Conservation (phyloP, 1,284 basidiomycete genomes). For the Chalciporus sp. region DNA sequence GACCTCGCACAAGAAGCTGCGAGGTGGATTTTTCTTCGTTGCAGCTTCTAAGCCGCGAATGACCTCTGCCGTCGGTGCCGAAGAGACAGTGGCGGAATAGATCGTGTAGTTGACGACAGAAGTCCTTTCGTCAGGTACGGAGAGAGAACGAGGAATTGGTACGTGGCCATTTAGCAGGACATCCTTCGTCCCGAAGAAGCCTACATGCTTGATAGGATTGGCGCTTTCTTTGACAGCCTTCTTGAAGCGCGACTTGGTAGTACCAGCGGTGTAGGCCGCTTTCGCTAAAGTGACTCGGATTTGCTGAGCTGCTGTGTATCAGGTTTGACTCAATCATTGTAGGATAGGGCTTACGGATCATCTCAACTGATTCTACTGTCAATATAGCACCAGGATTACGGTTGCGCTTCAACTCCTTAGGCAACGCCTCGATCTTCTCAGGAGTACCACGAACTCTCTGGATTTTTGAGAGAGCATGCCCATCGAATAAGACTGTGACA, state of each 20-base stretch:
- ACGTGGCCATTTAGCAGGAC: background rate
- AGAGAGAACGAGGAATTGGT: background rate
- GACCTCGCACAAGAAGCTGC: conserved; percentile 73
- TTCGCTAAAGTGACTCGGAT: conserved; percentile 74
- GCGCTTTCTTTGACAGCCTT: conserved; percentile 35
- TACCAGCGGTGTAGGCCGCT: conserved; percentile 74
- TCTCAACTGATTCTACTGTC: conserved; percentile 65
- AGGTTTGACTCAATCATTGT: background rate
- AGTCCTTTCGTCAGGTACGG: background rate
- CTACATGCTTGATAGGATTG: conserved; percentile 27
- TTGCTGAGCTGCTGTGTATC: conserved; percentile 54
- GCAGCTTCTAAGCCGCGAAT: conserved; percentile 79
- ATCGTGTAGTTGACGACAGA: conserved; percentile 33
- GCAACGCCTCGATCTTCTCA: conserved; percentile 52
- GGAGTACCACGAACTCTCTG: conserved; percentile 67
- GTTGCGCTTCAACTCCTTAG: conserved; percentile 50
- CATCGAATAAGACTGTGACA: conserved; percentile 79
- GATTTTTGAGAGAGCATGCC: conserved; percentile 71
- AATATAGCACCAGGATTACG: conserved; percentile 53
- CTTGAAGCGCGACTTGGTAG: conserved; percentile 48
- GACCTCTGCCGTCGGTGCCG: conserved; percentile 71
- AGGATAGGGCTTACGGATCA: conserved; percentile 54
- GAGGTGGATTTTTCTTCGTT: conserved; percentile 92
- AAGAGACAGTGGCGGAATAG: conserved; percentile 77
- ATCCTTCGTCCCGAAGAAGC: conserved; percentile 6